Evolutionary conservation across 2,329 filamentous ascomycete genomes (phyloP), one percentile per base, ranked within the genome.

Genomic region (Grosmannia serpens): DNA sequence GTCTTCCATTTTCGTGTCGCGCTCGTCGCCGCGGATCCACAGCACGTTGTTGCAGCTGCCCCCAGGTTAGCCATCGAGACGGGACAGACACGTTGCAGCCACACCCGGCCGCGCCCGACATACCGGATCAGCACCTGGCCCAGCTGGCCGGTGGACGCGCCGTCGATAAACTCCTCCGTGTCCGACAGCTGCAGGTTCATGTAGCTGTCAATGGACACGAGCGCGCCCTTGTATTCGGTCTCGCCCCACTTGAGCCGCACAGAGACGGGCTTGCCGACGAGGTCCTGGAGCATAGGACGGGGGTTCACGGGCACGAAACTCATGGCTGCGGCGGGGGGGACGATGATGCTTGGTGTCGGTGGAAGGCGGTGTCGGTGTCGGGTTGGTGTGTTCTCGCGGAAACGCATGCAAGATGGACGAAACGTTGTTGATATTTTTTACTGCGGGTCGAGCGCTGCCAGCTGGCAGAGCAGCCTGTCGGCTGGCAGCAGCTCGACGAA

Each of bases 191-290:
- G 91, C 64, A 99, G 85, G 77, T 99, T 99, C 92, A 99, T 97
- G 79, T 99, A 99, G 70, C 88, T 91, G 77, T 99, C 94, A 69
- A 95, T 89, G 67, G 88, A 92, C 69, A 71, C 88, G 62, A 99
- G 83, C 64, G 84, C 83, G 71, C 94, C 94, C 73, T 92, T 95
- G 82, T 99, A 99, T 74, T 99, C 94, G 61, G 90, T 94, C 74
- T 96, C 87, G 67, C 90, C 91, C 94, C 94, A 99, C 82, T 99
- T 99, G 64, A 99, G 82, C 67, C 91, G 89, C 63, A 99, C 88
- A 63, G 91, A 80, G 69, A 99, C 86, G 69, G 92, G 84, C 73
- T 95, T 88, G 77, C 95, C 88, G 75, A 99, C 88, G 63, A 96
- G 85, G 70, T 86, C 86, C 78, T 96, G 91, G 71, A 99, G 87